Conservation (phyloP, 345 rosid species). For the Linum lewisii region DNA sequence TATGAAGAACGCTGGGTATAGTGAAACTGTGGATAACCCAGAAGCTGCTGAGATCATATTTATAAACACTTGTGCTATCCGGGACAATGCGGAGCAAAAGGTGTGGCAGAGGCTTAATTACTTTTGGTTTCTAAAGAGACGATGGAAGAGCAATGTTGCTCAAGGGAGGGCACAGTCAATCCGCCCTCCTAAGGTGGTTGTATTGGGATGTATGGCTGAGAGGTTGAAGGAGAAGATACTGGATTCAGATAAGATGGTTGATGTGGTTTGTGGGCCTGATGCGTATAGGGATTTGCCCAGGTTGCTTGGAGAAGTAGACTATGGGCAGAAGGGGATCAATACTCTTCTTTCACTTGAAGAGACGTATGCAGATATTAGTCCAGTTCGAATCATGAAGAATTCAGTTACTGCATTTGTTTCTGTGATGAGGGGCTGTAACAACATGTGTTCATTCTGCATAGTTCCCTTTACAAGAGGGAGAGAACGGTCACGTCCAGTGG, state of each 20-base stretch:
- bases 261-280: slow-evolving; percentile 93
- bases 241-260: slow-evolving; percentile 95
- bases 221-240: slow-evolving; percentile 83
- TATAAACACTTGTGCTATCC: slow-evolving; percentile 79
- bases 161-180: slow-evolving; percentile 57
- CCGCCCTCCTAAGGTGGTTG: slow-evolving; percentile 82
- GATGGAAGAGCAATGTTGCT: slow-evolving; percentile 68
- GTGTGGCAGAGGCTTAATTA: slow-evolving; percentile 97
- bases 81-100: slow-evolving; percentile 88
- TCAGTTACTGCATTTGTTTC: slow-evolving; percentile 76
- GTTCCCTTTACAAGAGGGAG: slow-evolving; percentile 96
- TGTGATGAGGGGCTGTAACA: slow-evolving; percentile 93
- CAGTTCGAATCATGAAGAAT: slow-evolving; percentile 61
- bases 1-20: slow-evolving; percentile 74
- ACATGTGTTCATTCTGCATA: slow-evolving; percentile 94
- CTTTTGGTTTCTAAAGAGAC: slow-evolving; percentile 89
- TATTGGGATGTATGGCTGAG: slow-evolving; percentile 97
- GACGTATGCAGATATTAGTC: slow-evolving; percentile 83
- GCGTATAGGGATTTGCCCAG: slow-evolving; percentile 91
- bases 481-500: slow-evolving; percentile 84
- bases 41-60: slow-evolving; percentile 89
- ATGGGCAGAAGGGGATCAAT: slow-evolving; percentile 89
- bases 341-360: slow-evolving; percentile 92
- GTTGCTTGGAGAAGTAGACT: slow-evolving; percentile 71
- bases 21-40: slow-evolving; percentile 55